These are phyloP conservation scores for Sapria himalayana DNA, from an alignment of 345 rosid species.

Conservation along the genomic window DNA sequence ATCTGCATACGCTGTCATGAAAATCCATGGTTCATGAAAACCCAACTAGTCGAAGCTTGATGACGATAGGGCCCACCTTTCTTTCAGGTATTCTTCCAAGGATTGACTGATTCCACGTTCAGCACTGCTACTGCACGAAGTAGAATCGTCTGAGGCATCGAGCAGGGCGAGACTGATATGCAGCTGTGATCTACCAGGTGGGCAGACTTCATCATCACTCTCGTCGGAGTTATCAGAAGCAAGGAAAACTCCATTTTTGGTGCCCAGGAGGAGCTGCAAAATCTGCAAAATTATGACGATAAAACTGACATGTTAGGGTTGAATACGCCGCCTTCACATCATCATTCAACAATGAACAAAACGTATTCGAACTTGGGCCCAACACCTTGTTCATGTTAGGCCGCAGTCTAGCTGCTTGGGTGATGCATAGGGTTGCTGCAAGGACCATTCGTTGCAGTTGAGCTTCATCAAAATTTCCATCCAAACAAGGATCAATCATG, in stretches of 20 bases:
- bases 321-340: too few relatives aligned
- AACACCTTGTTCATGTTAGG: constrained; percentile 58
- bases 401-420: constrained; percentile 52
- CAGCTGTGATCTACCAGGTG: constrained; percentile 31
- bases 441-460: constrained; percentile 55
- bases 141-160: constrained; percentile 40
- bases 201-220: constrained; percentile 70
- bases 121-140: constrained; percentile 40
- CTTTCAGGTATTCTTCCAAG: constrained; percentile 32
- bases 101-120: constrained; percentile 31
- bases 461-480: constrained; percentile 24
- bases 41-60: constrained; percentile 31
- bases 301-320: too few relatives aligned
- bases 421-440: constrained; percentile 57
- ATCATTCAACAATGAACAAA: neutral
- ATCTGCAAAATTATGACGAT: constrained; percentile 19
- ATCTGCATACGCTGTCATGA: too few relatives aligned
- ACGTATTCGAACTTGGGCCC: neutral
- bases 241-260: constrained; percentile 9
- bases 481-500: constrained; percentile 45
- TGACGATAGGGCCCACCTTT: constrained; percentile 42
- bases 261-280: constrained; percentile 21
- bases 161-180: constrained; percentile 57
- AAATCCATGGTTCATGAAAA: constrained; percentile 76
- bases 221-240: constrained; percentile 23